Evolutionary conservation across 2,329 filamentous ascomycete genomes (phyloP), one percentile per base, ranked within the genome.

Genomic region (Aspergillus clavatus): DNA sequence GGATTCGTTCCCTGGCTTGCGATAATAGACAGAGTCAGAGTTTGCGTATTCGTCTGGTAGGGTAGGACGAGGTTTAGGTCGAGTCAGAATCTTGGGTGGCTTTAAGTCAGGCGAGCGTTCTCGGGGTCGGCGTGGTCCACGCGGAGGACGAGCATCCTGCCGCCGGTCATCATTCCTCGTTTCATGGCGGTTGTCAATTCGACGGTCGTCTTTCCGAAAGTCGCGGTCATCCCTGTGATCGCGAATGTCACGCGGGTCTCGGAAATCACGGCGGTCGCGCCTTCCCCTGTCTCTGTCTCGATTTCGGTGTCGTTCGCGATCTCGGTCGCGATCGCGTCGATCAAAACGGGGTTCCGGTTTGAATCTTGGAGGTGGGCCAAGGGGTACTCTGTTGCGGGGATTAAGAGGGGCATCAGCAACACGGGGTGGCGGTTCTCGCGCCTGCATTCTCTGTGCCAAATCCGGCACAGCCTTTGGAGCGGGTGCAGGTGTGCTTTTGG

Each of bases 1-100:
- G 0, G 91, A 97, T 64, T 95, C 91, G 57, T 97, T 95, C n/a
- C 91, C 91, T 1, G 90, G 90, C 63, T 96, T 97, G 52, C 91
- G 80, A 70, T 86, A 95, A 68, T 94, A 97, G 3, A 97, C 89
- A 0, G 90, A 96, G 37, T 91, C 86, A 0, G 90, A 95, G 5
- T 77, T 73, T 8, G 82, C 81, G 57, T 91, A 80, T 24, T 95
- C 87, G 19, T 82, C 72, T 0, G 84, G 72, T 1, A 97, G 71
- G 4, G 75, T 79, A 2, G 88, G 89, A 42, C 83, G 82, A 38
- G 82, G 75, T 61, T 89, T 93, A 10, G 81, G 71, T 23, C 85
- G 81, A 62, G 78, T 87, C 66, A 86, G 77, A 3, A 81, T 81
- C 67, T 80, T 84, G 61, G 80, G 85, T 27, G 85, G 78, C 50